Evolutionary conservation across 1,139 yeast genomes (phyloP), one percentile per base, ranked within the genome.

Genomic region (Saccharomyces pastorianus): DNA sequence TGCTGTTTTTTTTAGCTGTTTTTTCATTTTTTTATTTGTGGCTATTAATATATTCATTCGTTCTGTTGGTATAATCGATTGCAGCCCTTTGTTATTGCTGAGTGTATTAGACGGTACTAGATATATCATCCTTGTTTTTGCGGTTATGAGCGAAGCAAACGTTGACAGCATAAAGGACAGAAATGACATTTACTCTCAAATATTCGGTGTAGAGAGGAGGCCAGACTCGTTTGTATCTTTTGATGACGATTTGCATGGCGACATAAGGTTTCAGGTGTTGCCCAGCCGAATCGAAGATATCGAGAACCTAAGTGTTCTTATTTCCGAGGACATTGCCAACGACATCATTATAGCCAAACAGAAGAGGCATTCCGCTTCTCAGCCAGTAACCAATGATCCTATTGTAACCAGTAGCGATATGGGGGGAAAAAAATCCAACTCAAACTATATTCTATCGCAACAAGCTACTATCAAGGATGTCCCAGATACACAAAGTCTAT

Each of bases 401-500:
- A 20, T 20, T 23, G 23, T 23, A 17, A 11, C 34, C 17, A 25
- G 9, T 20, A 6, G 0, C 11, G 26, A 48, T 11, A 32, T n/a
- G 32, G 8, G 11, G 23, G 23, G 25, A 7, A 17, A 38, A 17
- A 17, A 17, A 17, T 17, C 17, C 17, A 2, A 14, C 32, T 14
- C 28, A 23, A 31, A 56, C 25, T 59, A 58, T 41, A 59, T 64
- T 31, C 47, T 64, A 28, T 51, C 63, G 4, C 56, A 60, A 20
- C 58, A 57, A 29, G 56, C 67, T 0, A 56, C 56, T 17, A 66
- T 70, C 38, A 62, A 64, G 34, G 58, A 59, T 14, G 64, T 65
- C 2, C 64, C 69, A n/a, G 70, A 66, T 50, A 63, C 69, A 6
- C 62, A 59, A 50, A 64, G 68, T 53, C 28, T 65, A 31, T 58